phyloP scores from a whole-genome alignment of 2,329 filamentous ascomycete genomes.

The Cercospora sp. region DNA sequence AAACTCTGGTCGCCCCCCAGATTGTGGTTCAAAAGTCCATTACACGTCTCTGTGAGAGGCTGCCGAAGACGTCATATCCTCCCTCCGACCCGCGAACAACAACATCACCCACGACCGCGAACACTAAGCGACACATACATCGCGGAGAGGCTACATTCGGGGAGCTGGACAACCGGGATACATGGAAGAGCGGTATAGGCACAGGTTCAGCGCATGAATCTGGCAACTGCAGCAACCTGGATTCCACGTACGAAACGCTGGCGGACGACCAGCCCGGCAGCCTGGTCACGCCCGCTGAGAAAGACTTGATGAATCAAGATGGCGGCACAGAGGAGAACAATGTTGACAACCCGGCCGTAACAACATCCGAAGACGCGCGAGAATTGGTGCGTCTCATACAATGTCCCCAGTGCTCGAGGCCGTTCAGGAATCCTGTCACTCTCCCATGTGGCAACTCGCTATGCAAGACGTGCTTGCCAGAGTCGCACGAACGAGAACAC shows the following conservation, averaged over 20 bases:
- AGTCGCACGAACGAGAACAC: constrained; percentile 62
- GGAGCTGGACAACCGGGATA: constrained; percentile 8
- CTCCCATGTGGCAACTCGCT: constrained; percentile 79
- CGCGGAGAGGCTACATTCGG: background rate
- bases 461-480: constrained; percentile 73
- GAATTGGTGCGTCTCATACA: constrained; percentile 72
- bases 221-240: constrained; percentile 17
- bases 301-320: constrained; percentile 77
- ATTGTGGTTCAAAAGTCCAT: constrained; percentile 1
- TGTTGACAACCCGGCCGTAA: constrained; percentile 42
- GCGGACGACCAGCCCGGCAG: constrained; percentile 21
- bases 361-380: constrained; percentile 57
- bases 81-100: constrained; percentile 3
- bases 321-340: constrained; percentile 64
- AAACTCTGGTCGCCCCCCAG: constrained; percentile 15
- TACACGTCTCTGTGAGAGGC: constrained; percentile 4
- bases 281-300: constrained; percentile 65
- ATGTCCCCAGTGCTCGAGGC: constrained; percentile 70
- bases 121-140: background rate
- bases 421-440: constrained; percentile 67
- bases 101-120: constrained; percentile 4
- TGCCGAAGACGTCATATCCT: constrained; percentile 19
- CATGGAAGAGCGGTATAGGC: constrained; percentile 20
- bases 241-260: constrained; percentile 17
- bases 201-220: constrained; percentile 19